Base-by-base conservation (phyloP, 78 protist species). In the Mantamonas sphyraenae region DNA sequence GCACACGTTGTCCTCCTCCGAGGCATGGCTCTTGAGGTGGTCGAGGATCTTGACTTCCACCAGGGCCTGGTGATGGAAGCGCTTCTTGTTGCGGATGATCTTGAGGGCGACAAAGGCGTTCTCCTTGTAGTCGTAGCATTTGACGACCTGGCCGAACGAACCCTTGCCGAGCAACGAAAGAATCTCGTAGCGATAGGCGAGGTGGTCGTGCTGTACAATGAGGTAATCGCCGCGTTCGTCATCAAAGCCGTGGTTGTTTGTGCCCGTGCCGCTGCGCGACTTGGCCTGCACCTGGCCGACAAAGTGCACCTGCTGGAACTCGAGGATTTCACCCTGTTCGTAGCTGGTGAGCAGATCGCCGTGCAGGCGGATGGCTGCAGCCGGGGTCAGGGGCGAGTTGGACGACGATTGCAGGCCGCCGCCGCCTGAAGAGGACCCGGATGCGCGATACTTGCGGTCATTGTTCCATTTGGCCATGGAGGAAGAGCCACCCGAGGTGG, bases 31-130 rank as follows among this genome's bases (percentile, higher is more conserved):
- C 26, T 71, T 72, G 55, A 87, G 38, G 37, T 62, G 82, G 37
- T 92, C 83, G 19, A 97, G 86, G 10, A 97, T 61, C 68, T 76
- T 61, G 10, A 91, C 95, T 57, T 97, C 99, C 4, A 93, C 71
- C 47, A 86, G 60, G 12, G 97, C 97, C 74, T 97, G 99, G 37
- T 79, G 73, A 70, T 90, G 85, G 71, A 91, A 95, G 31, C 93
- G 64, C 71, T 71, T 80, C 82, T 93, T 91, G 86, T 93, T 84
- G 74, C 93, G 50, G 77, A 95, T 90, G 50, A 95, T 42, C 85
- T 95, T 95, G 68, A 95, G 57, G 4, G 98, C 98, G 8, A 74
- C 76, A 10, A 26, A 60, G 26, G 33, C 14, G 34, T 83, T 67
- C 35, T n/a, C 58, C 74, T 72, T 70, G 84, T 84, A 69, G 69